Evolutionary conservation across 2,329 filamentous ascomycete genomes (phyloP), one percentile per base, ranked within the genome.

Genomic region (Leptodontidium sp.): DNA sequence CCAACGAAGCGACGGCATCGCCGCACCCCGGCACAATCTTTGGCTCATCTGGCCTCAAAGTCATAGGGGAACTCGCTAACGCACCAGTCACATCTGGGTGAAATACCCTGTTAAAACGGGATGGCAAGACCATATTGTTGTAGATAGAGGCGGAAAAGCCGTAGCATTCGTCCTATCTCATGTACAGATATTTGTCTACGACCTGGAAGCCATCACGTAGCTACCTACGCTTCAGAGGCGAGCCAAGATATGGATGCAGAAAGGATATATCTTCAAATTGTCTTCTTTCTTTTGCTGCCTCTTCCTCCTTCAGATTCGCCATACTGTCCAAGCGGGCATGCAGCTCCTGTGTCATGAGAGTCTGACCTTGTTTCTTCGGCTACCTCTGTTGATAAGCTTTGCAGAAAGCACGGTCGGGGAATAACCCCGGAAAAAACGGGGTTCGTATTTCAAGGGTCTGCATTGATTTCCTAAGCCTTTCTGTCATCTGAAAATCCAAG

Each of bases 101-200:
- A 40, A 45, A 21, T 45, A 3, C 35, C 35, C 38, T 11, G 35
- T 43, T 38, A 26, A 26, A 8, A 21, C n/a, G 57, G 35, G 57
- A 59, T 59, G 57, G 38, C 38, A 43, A 59, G 35, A 17, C 57
- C 57, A 59, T 17, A 24, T 17, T 12, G 45, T 53, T 14, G 4
- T 26, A 45, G 11, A 40, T 24, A 45, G 21, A 59, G n/a, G 4
- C 35, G 3, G 11, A 35, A n/a, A 59, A 11, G 21, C 6, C 45
- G 6, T 17, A 38, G 21, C 1, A 26, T 26, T 26, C 52, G 29
- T 53, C 12, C 8, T 26, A 11, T 26, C 50, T 35, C 12, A 21
- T 59, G 57, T 24, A 24, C 11, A 43, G 35, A 17, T 1, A 4
- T 29, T 21, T n/a, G 57, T 11, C 57, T 26, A 17, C 24, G 32